Base-by-base conservation (phyloP, 768 basidiomycete species). In the Termitomyces heimii region DNA sequence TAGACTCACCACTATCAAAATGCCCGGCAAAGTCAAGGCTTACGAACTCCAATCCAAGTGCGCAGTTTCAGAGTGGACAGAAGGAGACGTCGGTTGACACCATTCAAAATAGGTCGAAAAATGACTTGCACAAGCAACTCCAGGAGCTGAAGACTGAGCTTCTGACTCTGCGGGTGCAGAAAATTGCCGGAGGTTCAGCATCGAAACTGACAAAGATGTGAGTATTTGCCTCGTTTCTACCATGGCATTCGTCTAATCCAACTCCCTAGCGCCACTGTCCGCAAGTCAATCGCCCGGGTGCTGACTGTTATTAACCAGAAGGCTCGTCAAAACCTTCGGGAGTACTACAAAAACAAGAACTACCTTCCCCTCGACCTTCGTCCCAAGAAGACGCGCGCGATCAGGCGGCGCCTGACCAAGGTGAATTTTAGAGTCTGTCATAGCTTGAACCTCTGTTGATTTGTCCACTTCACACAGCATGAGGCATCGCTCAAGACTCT, bases 271-370 rank as follows among this genome's bases (percentile, higher is more conserved):
- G 85, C 88, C 74, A 82, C 89, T 64, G 93, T 98, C 74, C 95
- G 97, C 82, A 98, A 98, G 80, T 95, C 93, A 63, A 92, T 99
- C 70, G 97, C 97, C 62, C 93, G 97, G 55, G 95, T 98, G 64
- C 74, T 98, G 77, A 99, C 97, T 44, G 94, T 98, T 67, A 96
- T 89, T 82, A 98, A 97, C 88, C 90, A 93, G 73, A 99, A 99
- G 78, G 86, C 88, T 65, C 92, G 96, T 65, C 89, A 94, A 80
- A 94, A 94, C 77, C 85, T 97, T 64, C 92, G 93, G 55, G 95
- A 98, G 74, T 94, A 86, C 81, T 98, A 98, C 91, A 96, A 96
- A 83, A 77, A 80, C 74, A 96, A 96, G 86, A 95, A 92, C 71
- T 92, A 91, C 78, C 79, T 92, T 63, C 97, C 97, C 62, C 93